These are phyloP conservation scores for Chaetomiaceae sp. DNA, from an alignment of 2,329 filamentous ascomycete genomes.

Conservation along the genomic window DNA sequence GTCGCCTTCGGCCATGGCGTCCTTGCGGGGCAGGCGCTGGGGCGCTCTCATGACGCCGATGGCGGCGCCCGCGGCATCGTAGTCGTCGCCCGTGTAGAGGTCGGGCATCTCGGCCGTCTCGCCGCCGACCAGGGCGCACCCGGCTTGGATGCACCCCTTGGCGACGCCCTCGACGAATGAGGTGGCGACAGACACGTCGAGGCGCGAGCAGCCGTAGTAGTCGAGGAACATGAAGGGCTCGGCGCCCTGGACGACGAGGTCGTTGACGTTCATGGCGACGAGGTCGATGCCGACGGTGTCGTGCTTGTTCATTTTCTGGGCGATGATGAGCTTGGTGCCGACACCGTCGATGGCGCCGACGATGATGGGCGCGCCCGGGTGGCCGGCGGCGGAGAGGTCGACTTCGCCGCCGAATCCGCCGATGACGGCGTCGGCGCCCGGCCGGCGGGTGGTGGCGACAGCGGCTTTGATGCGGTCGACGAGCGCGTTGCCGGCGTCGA, in stretches of 20 bases:
- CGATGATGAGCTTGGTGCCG: conserved; percentile 94
- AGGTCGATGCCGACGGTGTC: conserved; percentile 94
- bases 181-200: conserved; percentile 72
- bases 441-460: conserved; percentile 77
- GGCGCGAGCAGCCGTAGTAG: conserved; percentile 90
- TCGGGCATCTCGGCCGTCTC: conserved; percentile 99
- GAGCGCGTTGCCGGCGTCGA: conserved; percentile 88
- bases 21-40: conserved; percentile 68
- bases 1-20: conserved; percentile 75
- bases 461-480: conserved; percentile 88
- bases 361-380: conserved; percentile 68
- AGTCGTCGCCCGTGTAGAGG: conserved; percentile 83
- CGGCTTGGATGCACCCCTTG: conserved; percentile 75
- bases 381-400: conserved; percentile 71
- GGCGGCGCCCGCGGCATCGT: conserved; percentile 87
- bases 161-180: conserved; percentile 91
- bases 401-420: conserved; percentile 92
- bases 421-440: conserved; percentile 88
- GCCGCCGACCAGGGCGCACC: conserved; percentile 89
- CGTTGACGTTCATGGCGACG: conserved; percentile 99
- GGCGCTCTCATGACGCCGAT: conserved; percentile 73
- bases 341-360: conserved; percentile 97
- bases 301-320: conserved; percentile 83
- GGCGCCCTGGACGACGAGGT: conserved; percentile 91
- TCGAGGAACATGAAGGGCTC: conserved; percentile 95